phyloP scores from a whole-genome alignment of 208 protist genomes.

The Trypanosoma grayi region DNA sequence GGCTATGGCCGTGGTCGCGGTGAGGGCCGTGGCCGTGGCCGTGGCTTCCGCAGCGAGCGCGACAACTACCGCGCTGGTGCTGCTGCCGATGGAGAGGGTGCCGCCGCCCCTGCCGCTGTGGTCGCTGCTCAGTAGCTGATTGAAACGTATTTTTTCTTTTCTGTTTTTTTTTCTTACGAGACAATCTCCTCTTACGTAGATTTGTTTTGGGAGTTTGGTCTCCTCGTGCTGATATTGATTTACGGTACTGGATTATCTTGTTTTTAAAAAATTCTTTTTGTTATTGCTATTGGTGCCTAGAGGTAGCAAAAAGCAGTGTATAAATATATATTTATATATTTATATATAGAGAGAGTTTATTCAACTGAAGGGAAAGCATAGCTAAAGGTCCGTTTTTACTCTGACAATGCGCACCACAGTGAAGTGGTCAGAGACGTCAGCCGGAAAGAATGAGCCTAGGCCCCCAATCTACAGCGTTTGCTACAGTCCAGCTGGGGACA shows the following conservation, averaged over 20 bases:
- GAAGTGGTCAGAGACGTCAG: constrained; percentile 64
- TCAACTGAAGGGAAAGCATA: constrained; percentile 8
- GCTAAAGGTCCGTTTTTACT: constrained; percentile 5
- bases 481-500: constrained; percentile 89
- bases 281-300: too few relatives aligned
- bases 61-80: constrained; percentile 60
- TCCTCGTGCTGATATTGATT: neutral
- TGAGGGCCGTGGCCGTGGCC: constrained; percentile 63
- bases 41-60: constrained; percentile 81
- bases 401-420: constrained; percentile 58
- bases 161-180: constrained; percentile 20
- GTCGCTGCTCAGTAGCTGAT: constrained; percentile 46
- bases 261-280: too few relatives aligned
- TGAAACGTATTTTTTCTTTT: constrained; percentile 5
- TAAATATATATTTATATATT: constrained; percentile 5
- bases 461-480: constrained; percentile 82
- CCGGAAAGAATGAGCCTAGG: constrained; percentile 38
- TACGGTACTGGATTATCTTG: constrained; percentile 8
- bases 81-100: constrained; percentile 32
- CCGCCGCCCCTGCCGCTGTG: constrained; percentile 22
- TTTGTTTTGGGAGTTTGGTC: neutral
- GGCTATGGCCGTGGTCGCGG: constrained; percentile 37
- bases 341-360: neutral
- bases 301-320: constrained; percentile 11
- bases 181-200: neutral